Percentiles rank a stretch among this genome's conserved stretches.
Conservation (phyloP, 1,139 yeast species). For the Diutina sp. region DNA sequence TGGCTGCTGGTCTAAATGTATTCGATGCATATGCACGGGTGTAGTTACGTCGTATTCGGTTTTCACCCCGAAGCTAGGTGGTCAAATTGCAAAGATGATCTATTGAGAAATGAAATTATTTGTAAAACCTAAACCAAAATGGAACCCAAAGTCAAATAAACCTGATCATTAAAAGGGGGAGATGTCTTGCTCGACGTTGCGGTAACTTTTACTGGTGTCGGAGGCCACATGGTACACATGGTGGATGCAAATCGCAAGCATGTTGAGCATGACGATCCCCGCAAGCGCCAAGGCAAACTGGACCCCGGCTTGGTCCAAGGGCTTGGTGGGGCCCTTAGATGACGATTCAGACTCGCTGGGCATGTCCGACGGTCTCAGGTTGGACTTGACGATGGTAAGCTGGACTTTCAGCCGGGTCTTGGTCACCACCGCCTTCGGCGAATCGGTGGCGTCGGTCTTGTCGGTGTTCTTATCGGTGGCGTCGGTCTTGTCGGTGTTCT, state of each 20-base stretch:
- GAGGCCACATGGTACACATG: slow-evolving; percentile 20
- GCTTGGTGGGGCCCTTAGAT: neutral
- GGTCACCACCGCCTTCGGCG: neutral
- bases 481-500: neutral
- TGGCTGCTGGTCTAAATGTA: too few relatives aligned
- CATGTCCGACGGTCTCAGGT: neutral
- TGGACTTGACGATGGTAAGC: neutral
- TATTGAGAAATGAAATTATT: neutral
- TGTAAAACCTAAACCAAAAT: neutral
- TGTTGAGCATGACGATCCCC: slow-evolving; percentile 19
- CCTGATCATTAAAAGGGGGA: slow-evolving; percentile 18
- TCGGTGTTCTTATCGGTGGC: neutral
- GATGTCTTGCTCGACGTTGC: slow-evolving; percentile 22
- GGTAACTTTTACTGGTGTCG: slow-evolving; percentile 18
- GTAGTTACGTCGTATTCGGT: too few relatives aligned
- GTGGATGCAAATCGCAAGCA: slow-evolving; percentile 23
- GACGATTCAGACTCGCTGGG: neutral
- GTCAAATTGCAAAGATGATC: neutral
- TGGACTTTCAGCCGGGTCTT: neutral
- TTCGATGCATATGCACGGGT: too few relatives aligned
- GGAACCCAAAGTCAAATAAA: neutral
- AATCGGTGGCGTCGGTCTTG: neutral
- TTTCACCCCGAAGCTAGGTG: too few relatives aligned
- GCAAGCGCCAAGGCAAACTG: slow-evolving; percentile 17
- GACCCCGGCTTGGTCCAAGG: slow-evolving; percentile 9